These are phyloP conservation scores for Cercophora sp. DNA, from an alignment of 495 filamentous ascomycete species.

Conservation along the genomic window DNA sequence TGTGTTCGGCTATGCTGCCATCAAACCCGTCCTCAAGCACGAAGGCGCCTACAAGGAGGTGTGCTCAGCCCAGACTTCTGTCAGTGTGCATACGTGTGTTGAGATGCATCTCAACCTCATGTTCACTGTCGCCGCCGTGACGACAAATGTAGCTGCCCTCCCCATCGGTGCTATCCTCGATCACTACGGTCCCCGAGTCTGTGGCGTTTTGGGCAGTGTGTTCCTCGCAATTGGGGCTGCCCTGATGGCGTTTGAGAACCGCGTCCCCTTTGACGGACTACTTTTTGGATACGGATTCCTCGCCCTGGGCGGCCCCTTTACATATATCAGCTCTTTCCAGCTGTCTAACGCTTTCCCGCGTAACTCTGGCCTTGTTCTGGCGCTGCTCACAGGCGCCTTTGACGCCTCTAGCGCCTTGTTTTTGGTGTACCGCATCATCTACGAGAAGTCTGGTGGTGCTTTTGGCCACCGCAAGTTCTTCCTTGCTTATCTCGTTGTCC, in stretches of 20 bases:
- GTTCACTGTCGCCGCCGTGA: conserved; percentile 90
- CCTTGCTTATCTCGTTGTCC: conserved; percentile 69
- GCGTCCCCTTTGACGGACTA: conserved; percentile 66
- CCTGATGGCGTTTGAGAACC: conserved; percentile 65
- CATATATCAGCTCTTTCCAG: conserved; percentile 89
- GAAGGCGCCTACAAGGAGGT: conserved; percentile 68
- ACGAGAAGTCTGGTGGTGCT: conserved; percentile 54
- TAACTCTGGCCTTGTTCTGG: conserved; percentile 81
- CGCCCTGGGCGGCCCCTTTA: conserved; percentile 81
- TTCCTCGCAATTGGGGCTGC: conserved; percentile 66
- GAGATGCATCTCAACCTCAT: conserved; percentile 86
- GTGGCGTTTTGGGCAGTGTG: conserved; percentile 66
- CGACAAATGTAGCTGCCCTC: conserved; percentile 72
- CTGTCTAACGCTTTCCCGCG: conserved; percentile 87
- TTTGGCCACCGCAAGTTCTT: conserved; percentile 73
- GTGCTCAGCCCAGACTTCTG: conserved; percentile 48
- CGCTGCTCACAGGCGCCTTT: conserved; percentile 82
- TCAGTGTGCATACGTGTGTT: conserved; percentile 57
- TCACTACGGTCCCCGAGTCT: conserved; percentile 72
- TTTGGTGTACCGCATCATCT: conserved; percentile 75
- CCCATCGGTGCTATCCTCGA: conserved; percentile 85
- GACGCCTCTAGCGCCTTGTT: conserved; percentile 88
- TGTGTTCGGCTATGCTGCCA: conserved; percentile 79
- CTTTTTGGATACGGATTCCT: conserved; percentile 77
- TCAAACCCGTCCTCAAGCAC: conserved; percentile 74